Evolutionary conservation across 345 rosid genomes (phyloP), one percentile per base, ranked within the genome.

Genomic region (Eutrema heterophyllum): DNA sequence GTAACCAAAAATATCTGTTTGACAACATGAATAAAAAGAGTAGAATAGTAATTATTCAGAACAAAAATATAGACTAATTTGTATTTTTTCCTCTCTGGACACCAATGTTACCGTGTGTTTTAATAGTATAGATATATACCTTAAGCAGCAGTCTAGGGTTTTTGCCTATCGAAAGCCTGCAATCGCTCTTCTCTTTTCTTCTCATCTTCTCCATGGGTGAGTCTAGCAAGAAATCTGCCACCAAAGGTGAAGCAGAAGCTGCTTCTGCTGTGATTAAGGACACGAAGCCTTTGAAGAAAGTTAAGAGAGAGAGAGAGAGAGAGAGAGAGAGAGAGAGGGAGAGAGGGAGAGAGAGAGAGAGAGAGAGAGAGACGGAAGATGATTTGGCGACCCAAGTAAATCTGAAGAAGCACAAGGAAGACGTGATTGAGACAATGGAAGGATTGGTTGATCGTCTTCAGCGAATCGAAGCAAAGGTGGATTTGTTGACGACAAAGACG

Each of bases 321-420:
- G n/a, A n/a, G n/a, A n/a, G n/a, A n/a, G n/a, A n/a, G n/a, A n/a
- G n/a, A n/a, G n/a, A n/a, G n/a, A n/a, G n/a, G n/a, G n/a, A n/a
- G n/a, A n/a, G n/a, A n/a, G n/a, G n/a, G n/a, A n/a, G n/a, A n/a
- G n/a, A n/a, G n/a, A n/a, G n/a, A n/a, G n/a, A n/a, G n/a, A n/a
- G n/a, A n/a, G n/a, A n/a, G 73, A 85, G 92, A 72, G 86, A 81
- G 15, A 79, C 82, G 5, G 88, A 82, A 64, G 85, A 79, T 67
- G 79, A 73, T 8, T 16, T 76, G 8, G 83, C 75, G 63, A 82
- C 83, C 81, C 56, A 64, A 59, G 81, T 76, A n/a, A 62, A 59
- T 78, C 79, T 74, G 1, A 87, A 86, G 83, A 90, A 82, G 83
- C 87, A 77, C 81, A 88, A 87, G 86, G 74, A 27, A 30, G 74